These are phyloP conservation scores for Fraxinus floribunda DNA, from an alignment of 305 asterid species.

Conservation along the genomic window DNA sequence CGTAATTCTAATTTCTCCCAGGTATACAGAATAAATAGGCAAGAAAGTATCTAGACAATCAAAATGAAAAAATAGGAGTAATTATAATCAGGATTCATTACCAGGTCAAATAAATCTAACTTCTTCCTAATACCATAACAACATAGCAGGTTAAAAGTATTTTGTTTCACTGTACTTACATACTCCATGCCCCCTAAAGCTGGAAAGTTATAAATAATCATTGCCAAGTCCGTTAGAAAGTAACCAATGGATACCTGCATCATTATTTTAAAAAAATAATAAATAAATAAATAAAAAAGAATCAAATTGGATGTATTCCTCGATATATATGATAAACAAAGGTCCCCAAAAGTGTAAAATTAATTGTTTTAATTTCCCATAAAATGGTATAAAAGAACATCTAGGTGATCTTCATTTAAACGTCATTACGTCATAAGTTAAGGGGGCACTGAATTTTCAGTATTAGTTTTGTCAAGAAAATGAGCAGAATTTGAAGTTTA, in stretches of 20 bases:
- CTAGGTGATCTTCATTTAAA: neutral
- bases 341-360: neutral
- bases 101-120: neutral
- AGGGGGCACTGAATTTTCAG: neutral
- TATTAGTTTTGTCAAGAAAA: neutral
- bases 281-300: constrained; percentile 6
- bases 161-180: constrained; percentile 51
- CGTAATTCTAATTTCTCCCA: neutral
- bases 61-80: neutral
- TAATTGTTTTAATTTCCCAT: neutral
- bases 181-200: constrained; percentile 85
- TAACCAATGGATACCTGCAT: constrained; percentile 84
- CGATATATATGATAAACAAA: neutral
- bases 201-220: constrained; percentile 68
- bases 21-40: neutral
- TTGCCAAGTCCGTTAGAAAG: constrained; percentile 78
- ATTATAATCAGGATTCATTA: neutral
- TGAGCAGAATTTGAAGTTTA: neutral
- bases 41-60: neutral
- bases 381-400: neutral
- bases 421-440: neutral
- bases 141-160: neutral
- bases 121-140: neutral
- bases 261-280: constrained; percentile 7
- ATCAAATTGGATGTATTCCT: neutral